Conservation (phyloP, 1,284 basidiomycete genomes). For the Vanrija pseudolonga region DNA sequence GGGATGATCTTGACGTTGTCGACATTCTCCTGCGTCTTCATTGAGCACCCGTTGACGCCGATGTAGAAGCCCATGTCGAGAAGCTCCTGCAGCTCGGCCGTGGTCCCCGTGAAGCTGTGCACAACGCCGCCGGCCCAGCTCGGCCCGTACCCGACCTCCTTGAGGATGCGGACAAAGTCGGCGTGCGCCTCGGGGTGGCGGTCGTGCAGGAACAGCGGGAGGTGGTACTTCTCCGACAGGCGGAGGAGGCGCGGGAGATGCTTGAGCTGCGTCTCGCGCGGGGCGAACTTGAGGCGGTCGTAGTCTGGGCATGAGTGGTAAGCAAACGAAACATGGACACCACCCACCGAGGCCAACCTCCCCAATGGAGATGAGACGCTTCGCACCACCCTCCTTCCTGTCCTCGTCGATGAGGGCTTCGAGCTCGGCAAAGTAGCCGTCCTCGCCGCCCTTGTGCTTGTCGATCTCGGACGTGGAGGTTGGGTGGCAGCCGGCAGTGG, state of each 20-base stretch:
- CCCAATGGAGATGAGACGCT: conserved; percentile 70
- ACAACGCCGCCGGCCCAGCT: conserved; percentile 70
- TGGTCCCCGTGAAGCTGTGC: conserved; percentile 78
- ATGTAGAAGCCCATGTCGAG: conserved; percentile 70
- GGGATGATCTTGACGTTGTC: conserved; percentile 61
- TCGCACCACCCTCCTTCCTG: conserved; percentile 51
- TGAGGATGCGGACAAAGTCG: conserved; percentile 58
- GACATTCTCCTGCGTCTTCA: conserved; percentile 75
- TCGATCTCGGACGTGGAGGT: conserved; percentile 77
- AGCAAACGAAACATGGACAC: not conserved
- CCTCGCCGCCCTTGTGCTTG: conserved; percentile 58
- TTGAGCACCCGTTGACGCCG: conserved; percentile 75
- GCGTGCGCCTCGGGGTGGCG: conserved; percentile 71
- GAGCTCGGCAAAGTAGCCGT: conserved; percentile 63
- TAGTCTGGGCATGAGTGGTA: conserved; percentile 59
- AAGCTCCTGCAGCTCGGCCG: conserved; percentile 65
- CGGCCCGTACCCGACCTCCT: conserved; percentile 28
- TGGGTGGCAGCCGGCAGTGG: conserved; percentile 81
- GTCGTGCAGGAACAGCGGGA: conserved; percentile 83
- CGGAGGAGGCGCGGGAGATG: conserved; percentile 69
- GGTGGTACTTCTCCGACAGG: conserved; percentile 66
- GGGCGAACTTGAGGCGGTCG: conserved; percentile 71
- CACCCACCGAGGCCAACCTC: conserved; percentile 75
- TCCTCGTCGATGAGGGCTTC: conserved; percentile 59
- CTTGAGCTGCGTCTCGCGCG: conserved; percentile 61